Evolutionary conservation across 805 yeast genomes (phyloP), one percentile per base, ranked within the genome.

Genomic region (Sugiyamaella smithiae): DNA sequence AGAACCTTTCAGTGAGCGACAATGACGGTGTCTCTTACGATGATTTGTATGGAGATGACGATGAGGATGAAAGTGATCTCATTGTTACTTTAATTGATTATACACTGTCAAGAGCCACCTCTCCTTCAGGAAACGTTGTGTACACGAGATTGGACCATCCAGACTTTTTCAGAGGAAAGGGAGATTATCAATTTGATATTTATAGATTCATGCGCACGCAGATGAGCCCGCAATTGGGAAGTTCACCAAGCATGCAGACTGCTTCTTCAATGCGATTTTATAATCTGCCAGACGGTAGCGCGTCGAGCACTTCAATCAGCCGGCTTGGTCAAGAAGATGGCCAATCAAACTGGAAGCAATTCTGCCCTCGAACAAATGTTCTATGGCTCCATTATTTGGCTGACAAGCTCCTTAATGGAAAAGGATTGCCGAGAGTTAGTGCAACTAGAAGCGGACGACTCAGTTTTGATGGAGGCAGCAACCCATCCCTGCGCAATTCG

Each of bases 311-410:
- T 26, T 11, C 29, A 14, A 23, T 36, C 16, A 32, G 20, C 16
- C 16, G 22, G 16, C 7, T 26, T 7, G 38, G 38, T 12, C 41
- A 14, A 17, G 26, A 31, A 5, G 40, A 28, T n/a, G 24, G 47
- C 40, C 14, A 14, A 16, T 3, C 57, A 47, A 76, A 75, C 53
- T 80, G 85, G 81, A 66, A 77, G 1, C 52, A 56, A 17, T 67
- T 63, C 49, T 66, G 69, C 42, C 76, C 80, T 3, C 65, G 65
- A 29, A 81, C 83, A 24, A 84, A 83, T 57, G 60, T 83, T 14
- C 58, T 76, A 26, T 84, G 90, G 90, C 65, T 84, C 38, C 82
- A 81, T 55, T 82, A 81, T 57, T 50, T 84, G n/a, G 69, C 74
- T 31, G 76, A 76, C 45, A 73, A 75, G 51, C 57, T 83, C 48